These are phyloP conservation scores for Phoma herbarum DNA, from an alignment of 2,329 filamentous ascomycete species.

Conservation along the genomic window DNA sequence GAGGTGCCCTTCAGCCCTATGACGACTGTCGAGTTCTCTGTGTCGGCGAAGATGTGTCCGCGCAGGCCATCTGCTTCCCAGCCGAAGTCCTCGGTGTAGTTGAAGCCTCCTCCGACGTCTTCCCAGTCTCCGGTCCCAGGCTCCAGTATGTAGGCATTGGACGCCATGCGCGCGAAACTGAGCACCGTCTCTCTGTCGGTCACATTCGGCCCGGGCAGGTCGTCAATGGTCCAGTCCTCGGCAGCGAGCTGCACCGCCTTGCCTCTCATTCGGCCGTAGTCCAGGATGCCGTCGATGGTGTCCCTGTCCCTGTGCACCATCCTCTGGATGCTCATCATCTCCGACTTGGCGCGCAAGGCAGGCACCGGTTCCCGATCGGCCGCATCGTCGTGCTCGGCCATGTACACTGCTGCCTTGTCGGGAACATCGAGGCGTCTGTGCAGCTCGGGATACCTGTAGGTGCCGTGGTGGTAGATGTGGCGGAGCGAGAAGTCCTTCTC, in stretches of 20 bases:
- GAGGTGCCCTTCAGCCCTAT: slow-evolving; percentile 93
- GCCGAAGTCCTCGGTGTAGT: slow-evolving; percentile 87
- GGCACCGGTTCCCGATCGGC: slow-evolving; percentile 52
- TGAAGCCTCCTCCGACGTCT: slow-evolving; percentile 74
- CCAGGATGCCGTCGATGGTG: slow-evolving; percentile 80
- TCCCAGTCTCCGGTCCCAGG: slow-evolving; percentile 81
- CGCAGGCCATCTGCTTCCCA: slow-evolving; percentile 90
- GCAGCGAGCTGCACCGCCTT: slow-evolving; percentile 72
- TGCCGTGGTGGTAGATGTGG: slow-evolving; percentile 93
- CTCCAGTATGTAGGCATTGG: slow-evolving; percentile 84
- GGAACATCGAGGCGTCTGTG: slow-evolving; percentile 80
- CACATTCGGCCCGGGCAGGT: slow-evolving; percentile 79
- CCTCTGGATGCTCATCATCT: slow-evolving; percentile 76
- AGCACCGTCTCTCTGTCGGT: slow-evolving; percentile 86
- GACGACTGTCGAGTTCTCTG: slow-evolving; percentile 84
- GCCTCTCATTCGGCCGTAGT: slow-evolving; percentile 73
- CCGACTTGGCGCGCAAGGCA: slow-evolving; percentile 66
- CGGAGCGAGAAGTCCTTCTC: slow-evolving; percentile 64
- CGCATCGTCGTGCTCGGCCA: slow-evolving; percentile 65
- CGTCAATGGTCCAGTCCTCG: slow-evolving; percentile 83
- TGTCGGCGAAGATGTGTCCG: slow-evolving; percentile 91
- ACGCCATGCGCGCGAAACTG: slow-evolving; percentile 85
- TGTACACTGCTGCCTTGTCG: slow-evolving; percentile 67
- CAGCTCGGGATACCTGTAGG: slow-evolving; percentile 76
- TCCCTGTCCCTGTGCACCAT: slow-evolving; percentile 79